phyloP scores from a whole-genome alignment of 2,329 filamentous ascomycete genomes.

The Aureobasidium namibiae region DNA sequence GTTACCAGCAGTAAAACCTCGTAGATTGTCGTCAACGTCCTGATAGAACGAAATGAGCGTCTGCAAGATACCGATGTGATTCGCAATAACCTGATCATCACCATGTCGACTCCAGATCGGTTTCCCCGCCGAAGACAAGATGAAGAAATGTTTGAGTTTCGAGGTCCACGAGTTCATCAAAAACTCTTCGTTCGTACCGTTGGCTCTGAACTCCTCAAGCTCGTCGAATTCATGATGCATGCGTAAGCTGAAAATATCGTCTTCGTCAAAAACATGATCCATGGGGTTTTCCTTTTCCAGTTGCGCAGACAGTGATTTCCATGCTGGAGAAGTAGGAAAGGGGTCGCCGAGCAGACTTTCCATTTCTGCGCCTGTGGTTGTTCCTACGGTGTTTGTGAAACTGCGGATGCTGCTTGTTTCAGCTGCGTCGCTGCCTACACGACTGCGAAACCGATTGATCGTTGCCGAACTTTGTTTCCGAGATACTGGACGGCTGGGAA shows the following conservation, averaged over 20 bases:
- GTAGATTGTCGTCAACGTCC: slow-evolving; percentile 65
- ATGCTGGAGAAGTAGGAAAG: slow-evolving; percentile 54
- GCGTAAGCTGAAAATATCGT: slow-evolving; percentile 46
- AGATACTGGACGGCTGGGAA: slow-evolving; percentile 27
- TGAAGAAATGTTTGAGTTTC: slow-evolving; percentile 95
- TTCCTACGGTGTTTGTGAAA: slow-evolving; percentile 55
- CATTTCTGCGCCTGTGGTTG: slow-evolving; percentile 61
- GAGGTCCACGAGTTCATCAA: slow-evolving; percentile 72
- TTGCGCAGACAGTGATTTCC: slow-evolving; percentile 58
- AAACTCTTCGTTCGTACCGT: slow-evolving; percentile 46
- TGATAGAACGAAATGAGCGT: slow-evolving; percentile 98
- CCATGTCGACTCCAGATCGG: slow-evolving; percentile 96
- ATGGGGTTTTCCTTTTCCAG: slow-evolving; percentile 37
- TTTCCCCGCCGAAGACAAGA: slow-evolving; percentile 91
- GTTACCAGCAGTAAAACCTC: slow-evolving; percentile 77
- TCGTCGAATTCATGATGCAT: slow-evolving; percentile 74
- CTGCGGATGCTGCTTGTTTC: slow-evolving; percentile 61
- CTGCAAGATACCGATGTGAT: slow-evolving; percentile 89
- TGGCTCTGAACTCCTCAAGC: slow-evolving; percentile 51
- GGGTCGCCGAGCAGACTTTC: slow-evolving; percentile 73
- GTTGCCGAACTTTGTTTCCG: slow-evolving; percentile 31
- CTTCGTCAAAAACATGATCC: slow-evolving; percentile 45
- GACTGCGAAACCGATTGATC: slow-evolving; percentile 35
- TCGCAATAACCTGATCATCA: slow-evolving; percentile 79
- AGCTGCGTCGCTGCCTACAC: slow-evolving; percentile 47